Conservation (phyloP, 2,329 filamentous ascomycete species). For the Diaporthe helianthi region DNA sequence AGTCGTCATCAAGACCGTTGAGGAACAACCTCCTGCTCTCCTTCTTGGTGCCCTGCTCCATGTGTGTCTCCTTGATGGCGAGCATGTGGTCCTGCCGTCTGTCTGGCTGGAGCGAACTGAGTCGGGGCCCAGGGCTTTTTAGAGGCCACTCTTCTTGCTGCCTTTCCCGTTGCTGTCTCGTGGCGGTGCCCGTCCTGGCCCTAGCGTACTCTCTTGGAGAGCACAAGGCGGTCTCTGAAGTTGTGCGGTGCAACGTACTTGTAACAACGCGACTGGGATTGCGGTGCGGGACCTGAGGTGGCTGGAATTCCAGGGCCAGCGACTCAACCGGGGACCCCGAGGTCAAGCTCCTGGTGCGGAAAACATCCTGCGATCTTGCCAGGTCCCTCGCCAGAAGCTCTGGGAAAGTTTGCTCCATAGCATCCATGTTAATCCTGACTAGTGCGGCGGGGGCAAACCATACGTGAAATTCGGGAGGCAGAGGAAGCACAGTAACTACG, state of each 20-base stretch:
- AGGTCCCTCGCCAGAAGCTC: slow-evolving; percentile 64
- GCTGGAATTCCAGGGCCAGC: slow-evolving; percentile 39
- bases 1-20: slow-evolving; percentile 32
- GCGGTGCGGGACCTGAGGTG: slow-evolving; percentile 30
- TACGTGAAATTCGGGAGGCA: not conserved
- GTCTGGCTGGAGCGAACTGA: slow-evolving; percentile 6
- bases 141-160: slow-evolving; percentile 18
- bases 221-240: slow-evolving; percentile 31
- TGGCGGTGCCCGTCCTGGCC: slow-evolving; percentile 19
- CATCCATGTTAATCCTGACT: slow-evolving; percentile 18
- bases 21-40: slow-evolving; percentile 24
- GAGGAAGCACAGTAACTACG: slow-evolving; percentile 13
- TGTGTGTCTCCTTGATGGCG: not conserved
- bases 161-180: not conserved
- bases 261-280: slow-evolving; percentile 26
- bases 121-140: slow-evolving; percentile 9
- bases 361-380: slow-evolving; percentile 55
- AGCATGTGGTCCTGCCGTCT: slow-evolving; percentile 8
- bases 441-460: slow-evolving; percentile 17
- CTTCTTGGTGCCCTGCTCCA: slow-evolving; percentile 17
- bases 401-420: slow-evolving; percentile 56
- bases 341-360: slow-evolving; percentile 59
- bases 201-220: slow-evolving; percentile 21
- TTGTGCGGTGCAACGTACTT: slow-evolving; percentile 27
- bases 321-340: slow-evolving; percentile 54